Base-by-base conservation (phyloP, 495 filamentous ascomycete species). In the Tuber borchii region DNA sequence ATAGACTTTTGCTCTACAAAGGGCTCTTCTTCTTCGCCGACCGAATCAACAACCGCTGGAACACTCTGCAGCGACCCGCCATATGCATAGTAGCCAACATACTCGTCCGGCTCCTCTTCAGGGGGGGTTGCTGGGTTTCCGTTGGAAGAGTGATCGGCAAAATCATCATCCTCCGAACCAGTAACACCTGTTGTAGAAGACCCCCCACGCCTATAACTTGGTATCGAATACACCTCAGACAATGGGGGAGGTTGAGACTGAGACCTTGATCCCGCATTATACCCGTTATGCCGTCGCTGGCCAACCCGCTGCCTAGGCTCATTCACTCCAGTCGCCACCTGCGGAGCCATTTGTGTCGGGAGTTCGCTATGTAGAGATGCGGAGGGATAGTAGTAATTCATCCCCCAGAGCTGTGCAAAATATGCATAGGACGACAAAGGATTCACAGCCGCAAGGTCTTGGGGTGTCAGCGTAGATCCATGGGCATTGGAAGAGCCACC, bases 61-160 rank as follows among this genome's bases (percentile, higher is more conserved):
- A 73, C 84, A 74, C 74, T 77, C 73, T 89, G 86, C 46, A 88
- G 86, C 7, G 89, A 88, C 46, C 87, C 87, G 20, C 85, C 87
- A 70, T 91, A 84, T 79, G 77, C 68, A 73, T 91, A 92, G 81
- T 90, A 90, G 0, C 90, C 89, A 76, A 91, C 84, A 82, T 91
- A 90, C 78, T 92, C 90, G 74, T 89, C 87, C 48, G 85, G 74
- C 73, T 82, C 83, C 77, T 89, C 86, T 71, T 88, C 87, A 73
- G 85, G 79, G 44, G 86, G 85, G 26, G 85, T 83, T 40, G 84
- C 83, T 45, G 83, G 85, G n/a, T 85, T 83, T n/a, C 85, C 84
- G 72, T 86, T 84, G 43, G 81, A 78, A 69, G 80, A 84, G 70
- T 87, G 85, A 44, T 86, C 86, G 42, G 85, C 85, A 75, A 84